Base-by-base conservation (phyloP, 306 rosid species). In the Rosa chinensis region DNA sequence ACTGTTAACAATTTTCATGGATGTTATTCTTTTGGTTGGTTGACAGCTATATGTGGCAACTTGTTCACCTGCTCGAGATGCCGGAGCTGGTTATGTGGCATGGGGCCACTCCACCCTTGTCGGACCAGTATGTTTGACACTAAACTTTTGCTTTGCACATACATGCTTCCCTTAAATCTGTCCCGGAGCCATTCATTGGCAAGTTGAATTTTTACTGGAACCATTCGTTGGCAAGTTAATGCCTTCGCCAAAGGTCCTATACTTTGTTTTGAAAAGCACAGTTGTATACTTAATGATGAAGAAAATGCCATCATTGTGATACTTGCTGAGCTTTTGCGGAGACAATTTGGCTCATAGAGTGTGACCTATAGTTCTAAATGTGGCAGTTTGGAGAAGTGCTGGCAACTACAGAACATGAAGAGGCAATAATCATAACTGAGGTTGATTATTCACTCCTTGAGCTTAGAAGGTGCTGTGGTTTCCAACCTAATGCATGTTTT, bases 101-200 rank as follows among this genome's bases (percentile, higher is more conserved):
- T 96, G 98, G 97, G 99, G 99, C 20, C 99, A 96, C 91, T 96
- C 99, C 74, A 90, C 96, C 66, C 98, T 96, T 53, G 93, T 93
- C 64, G 99, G 99, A 75, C 98, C 99, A 23, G 99, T 96, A 82
- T 88, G 99, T 89, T 39, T 32, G 59, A 78, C 80, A 55, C 32
- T 50, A 16, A 37, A n/a, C 3, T 42, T 49, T 40, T 43, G 72
- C 63, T 83, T 80, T 75, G 35, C 71, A 48, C 28, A 4, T 21
- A 48, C 28, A 4, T 21, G 35, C 35, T 8, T 75, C 28, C 77
- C 0, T 70, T 3, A 1, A 32, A 45, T 13, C 58, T 71, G 72
- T 47, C 25, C 55, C 8, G 4, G 7, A 49, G 70, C 50, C 53
- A 77, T 72, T 52, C 35, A 3, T 16, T 21, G 25, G 21, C 35